Percentiles rank a stretch among this genome's conserved stretches.
Evolutionary conservation across 1,284 basidiomycete genomes (phyloP).

Genomic region (Neonothopanus nambi): DNA sequence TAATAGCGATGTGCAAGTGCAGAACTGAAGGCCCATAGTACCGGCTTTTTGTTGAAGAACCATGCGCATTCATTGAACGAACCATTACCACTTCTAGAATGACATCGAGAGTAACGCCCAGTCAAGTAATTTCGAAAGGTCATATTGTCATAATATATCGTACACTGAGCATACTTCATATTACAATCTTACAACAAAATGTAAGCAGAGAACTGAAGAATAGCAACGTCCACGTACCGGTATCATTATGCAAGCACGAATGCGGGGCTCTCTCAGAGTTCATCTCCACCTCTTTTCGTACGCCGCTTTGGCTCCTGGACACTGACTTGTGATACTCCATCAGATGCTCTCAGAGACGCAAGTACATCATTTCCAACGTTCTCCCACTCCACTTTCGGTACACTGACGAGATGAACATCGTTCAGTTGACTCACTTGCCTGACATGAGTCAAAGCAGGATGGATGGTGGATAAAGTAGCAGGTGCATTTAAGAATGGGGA

Average conservation of each 20-base stretch:
- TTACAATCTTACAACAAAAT: no score
- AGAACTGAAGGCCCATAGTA: no score
- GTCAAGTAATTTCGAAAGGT: no score
- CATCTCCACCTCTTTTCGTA: constrained; percentile 32
- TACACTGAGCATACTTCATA: no score
- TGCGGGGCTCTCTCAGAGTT: constrained; percentile 19
- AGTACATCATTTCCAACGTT: constrained; percentile 27
- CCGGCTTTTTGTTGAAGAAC: no score
- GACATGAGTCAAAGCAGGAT: constrained; percentile 36
- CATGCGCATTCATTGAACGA: no score
- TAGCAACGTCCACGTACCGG: no score
- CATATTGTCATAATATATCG: no score
- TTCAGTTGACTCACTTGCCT: constrained; percentile 41
- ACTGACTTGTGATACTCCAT: constrained; percentile 31
- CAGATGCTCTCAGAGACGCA: constrained; percentile 20
- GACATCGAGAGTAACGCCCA: no score
- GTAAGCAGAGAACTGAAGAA: no score
- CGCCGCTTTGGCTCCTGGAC: constrained; percentile 31
- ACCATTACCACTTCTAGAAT: no score
- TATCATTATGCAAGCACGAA: not conserved
- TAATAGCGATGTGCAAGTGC: no score
- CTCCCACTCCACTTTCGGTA: constrained; percentile 41
- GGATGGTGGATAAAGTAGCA: constrained; percentile 28
- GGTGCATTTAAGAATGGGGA: constrained; percentile 32
- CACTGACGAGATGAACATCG: constrained; percentile 42